These are phyloP conservation scores for Golubevia pallescens DNA, from an alignment of 1,284 basidiomycete genomes.

Conservation along the genomic window DNA sequence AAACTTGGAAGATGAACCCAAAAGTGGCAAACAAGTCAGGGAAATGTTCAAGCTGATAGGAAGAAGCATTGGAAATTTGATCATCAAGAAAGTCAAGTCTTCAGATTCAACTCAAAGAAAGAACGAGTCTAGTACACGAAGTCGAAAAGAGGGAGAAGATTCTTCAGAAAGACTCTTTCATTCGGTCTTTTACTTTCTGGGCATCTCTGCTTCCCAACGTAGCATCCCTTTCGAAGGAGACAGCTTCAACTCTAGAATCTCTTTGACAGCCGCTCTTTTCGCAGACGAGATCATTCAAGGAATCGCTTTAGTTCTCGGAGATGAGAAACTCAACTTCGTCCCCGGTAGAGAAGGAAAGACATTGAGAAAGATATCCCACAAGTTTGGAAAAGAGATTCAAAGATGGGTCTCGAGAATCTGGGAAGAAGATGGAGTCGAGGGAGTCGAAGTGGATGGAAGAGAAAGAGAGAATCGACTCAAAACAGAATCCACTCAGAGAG, in stretches of 20 bases:
- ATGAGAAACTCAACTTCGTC: background rate
- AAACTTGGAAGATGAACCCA: background rate
- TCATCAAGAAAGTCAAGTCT: background rate
- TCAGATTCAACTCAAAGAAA: background rate
- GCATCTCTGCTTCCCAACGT: background rate
- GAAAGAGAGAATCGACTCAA: background rate
- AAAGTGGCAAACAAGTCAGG: background rate
- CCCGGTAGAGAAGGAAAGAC: conserved; percentile 1
- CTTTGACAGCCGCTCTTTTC: background rate
- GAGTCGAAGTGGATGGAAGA: conserved; percentile 2
- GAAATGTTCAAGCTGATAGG: background rate
- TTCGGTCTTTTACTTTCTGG: background rate
- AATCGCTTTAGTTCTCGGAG: background rate
- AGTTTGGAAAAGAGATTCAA: conserved; percentile 2
- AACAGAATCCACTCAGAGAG: background rate
- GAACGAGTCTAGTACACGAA: background rate
- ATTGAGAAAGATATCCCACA: conserved; percentile 1
- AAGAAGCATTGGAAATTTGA: background rate
- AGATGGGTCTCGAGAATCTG: background rate
- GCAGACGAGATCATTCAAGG: background rate
- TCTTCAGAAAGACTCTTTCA: background rate
- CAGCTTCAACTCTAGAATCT: background rate
- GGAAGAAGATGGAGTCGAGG: conserved; percentile 9
- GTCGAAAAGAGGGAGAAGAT: background rate
- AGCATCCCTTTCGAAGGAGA: background rate